These are phyloP conservation scores for Viridothelium virens DNA, from an alignment of 495 filamentous ascomycete genomes.

Conservation along the genomic window DNA sequence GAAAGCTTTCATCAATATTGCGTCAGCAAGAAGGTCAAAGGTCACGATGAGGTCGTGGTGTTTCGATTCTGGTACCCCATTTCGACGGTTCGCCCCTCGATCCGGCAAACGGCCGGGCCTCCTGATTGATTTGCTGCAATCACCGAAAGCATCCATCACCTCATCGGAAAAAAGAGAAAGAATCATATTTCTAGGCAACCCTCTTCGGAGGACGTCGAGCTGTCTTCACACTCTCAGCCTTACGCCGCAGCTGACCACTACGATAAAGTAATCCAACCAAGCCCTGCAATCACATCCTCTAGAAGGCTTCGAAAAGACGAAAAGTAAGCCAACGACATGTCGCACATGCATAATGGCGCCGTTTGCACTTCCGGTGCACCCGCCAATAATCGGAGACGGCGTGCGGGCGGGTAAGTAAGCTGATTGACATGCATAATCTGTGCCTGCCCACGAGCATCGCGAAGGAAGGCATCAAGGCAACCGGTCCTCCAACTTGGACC, in stretches of 20 bases:
- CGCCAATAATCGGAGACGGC: background rate
- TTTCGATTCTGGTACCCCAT: background rate
- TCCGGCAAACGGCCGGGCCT: background rate
- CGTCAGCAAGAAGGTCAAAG: background rate
- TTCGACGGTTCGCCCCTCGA: background rate
- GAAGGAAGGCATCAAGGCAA: background rate
- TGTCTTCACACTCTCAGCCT: background rate
- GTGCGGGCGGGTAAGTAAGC: slow-evolving; percentile 6
- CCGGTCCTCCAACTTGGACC: background rate
- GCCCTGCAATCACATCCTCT: background rate
- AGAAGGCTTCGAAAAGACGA: background rate
- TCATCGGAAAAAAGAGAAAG: background rate
- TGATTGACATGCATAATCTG: slow-evolving; percentile 11
- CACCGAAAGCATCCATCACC: background rate
- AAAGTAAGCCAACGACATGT: background rate
- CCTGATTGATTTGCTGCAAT: background rate
- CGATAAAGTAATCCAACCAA: background rate
- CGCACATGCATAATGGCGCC: slow-evolving; percentile 2
- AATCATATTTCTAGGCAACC: background rate
- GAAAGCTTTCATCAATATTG: background rate
- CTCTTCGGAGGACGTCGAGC: background rate
- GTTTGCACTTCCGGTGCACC: background rate
- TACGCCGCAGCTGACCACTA: slow-evolving; percentile 4
- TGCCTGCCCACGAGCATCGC: background rate
- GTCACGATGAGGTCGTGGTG: background rate